These are phyloP conservation scores for Liriodendron chinense DNA, from an alignment of 164 flowering plant species.

Conservation along the genomic window DNA sequence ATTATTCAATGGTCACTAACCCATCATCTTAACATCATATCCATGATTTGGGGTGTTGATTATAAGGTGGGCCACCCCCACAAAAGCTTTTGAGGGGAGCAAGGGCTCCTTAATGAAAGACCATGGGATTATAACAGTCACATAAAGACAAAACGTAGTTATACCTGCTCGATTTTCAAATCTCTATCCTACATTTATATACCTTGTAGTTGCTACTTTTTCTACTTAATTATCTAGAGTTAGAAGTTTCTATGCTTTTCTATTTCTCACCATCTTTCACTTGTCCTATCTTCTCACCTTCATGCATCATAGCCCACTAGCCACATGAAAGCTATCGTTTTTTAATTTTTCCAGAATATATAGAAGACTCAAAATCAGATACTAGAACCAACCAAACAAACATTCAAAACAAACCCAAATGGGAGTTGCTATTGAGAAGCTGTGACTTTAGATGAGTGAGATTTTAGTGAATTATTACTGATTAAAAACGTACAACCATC, in stretches of 20 bases:
- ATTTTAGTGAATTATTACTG: too few species aligned
- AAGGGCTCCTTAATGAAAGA: neutral
- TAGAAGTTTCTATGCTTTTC: neutral
- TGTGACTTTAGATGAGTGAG: too few species aligned
- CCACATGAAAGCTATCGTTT: too few species aligned
- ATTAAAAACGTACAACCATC: too few species aligned
- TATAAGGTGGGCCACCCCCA: neutral
- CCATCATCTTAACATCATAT: neutral
- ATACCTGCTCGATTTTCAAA: neutral
- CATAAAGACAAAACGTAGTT: neutral
- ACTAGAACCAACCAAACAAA: too few species aligned
- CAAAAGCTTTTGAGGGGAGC: neutral
- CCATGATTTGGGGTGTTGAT: neutral
- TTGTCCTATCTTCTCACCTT: too few species aligned
- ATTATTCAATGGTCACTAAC: neutral
- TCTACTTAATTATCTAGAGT: neutral
- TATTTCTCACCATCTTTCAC: too few species aligned
- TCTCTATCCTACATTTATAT: neutral
- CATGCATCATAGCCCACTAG: too few species aligned
- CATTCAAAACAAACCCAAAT: too few species aligned
- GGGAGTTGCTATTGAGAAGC: too few species aligned
- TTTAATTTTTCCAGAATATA: too few species aligned
- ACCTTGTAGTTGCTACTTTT: neutral
- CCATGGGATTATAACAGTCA: neutral
- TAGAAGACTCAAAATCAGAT: too few species aligned